Percentiles rank a stretch among this genome's conserved stretches.
Evolutionary conservation across 2,329 filamentous ascomycete genomes (phyloP).

Genomic region (Orbilia oligospora): DNA sequence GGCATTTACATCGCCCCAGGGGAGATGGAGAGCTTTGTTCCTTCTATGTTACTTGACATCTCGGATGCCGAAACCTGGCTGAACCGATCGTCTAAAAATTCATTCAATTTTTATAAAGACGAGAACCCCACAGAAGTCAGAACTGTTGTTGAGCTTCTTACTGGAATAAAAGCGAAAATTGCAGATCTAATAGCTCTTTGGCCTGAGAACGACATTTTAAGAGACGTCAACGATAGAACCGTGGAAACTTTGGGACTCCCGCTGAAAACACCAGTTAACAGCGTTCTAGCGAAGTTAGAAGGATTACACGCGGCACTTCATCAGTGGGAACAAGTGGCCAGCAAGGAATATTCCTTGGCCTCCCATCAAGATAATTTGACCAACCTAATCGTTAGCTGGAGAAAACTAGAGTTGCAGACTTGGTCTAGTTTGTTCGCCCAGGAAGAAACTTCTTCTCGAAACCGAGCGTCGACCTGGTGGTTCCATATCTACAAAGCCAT

Average conservation of each 20-base stretch:
- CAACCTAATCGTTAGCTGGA: constrained; percentile 86
- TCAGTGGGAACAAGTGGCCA: constrained; percentile 96
- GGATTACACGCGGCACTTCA: constrained; percentile 87
- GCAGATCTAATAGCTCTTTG: constrained; percentile 75
- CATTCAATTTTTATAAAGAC: constrained; percentile 92
- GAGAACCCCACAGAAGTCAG: constrained; percentile 82
- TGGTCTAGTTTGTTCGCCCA: constrained; percentile 91
- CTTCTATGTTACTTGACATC: constrained; percentile 41
- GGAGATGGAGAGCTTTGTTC: constrained; percentile 36
- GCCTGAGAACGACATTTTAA: constrained; percentile 83
- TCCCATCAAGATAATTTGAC: constrained; percentile 83
- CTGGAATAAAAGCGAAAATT: constrained; percentile 80
- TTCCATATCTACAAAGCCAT: constrained; percentile 96
- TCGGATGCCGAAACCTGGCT: constrained; percentile 48
- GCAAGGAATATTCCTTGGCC: constrained; percentile 79
- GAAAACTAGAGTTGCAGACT: constrained; percentile 88
- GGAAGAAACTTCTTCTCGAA: constrained; percentile 81
- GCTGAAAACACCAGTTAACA: constrained; percentile 86
- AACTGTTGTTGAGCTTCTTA: constrained; percentile 78
- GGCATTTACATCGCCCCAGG: constrained; percentile 7
- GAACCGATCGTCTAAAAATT: constrained; percentile 13
- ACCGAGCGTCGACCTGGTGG: constrained; percentile 92
- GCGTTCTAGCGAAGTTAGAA: constrained; percentile 87
- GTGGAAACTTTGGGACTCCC: constrained; percentile 81
- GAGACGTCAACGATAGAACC: constrained; percentile 82